Evolutionary conservation across 371 early-diverging fungal species (phyloP), one percentile per base, ranked within the genome.

Genomic region (Mortierella sp.): DNA sequence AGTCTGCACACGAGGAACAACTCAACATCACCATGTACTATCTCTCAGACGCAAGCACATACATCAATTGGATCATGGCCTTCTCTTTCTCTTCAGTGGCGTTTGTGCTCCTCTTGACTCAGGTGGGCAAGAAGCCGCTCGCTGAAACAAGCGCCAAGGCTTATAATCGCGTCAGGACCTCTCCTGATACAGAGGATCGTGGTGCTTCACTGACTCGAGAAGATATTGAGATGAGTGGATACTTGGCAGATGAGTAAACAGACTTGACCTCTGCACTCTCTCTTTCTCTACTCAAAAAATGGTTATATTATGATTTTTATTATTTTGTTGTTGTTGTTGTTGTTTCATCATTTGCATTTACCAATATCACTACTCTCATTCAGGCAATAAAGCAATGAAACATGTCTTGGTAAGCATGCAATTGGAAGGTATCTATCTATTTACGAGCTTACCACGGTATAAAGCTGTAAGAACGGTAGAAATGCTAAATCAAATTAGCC

Each of bases 211-310:
- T 70, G 62, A 73, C 35, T 22, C 60, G 52, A 18, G 66, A 61
- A 5, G 80, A 79, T 47, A 79, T 79, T 65, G 80, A 79, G 59
- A 64, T 79, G 80, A 79, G 80, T n/a, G 80, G 80, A n/a, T 75
- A 65, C 59, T 16, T 78, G 64, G 79, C 73, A 9, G 61, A 68
- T 35, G 68, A 77, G 28, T 77, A 55, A 39, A 18, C 10, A n/a
- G 35, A 16, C 22, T 5, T 45, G 45, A 45, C 4, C 45, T 45
- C 45, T 45, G 45, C 18, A 45, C 12, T 45, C 45, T 18, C 2
- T 6, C 28, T 28, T 6, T 37, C 32, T 2, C n/a, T n/a, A n/a
- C n/a, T n/a, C n/a, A n/a, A n/a, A n/a, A n/a, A n/a, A n/a, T n/a
- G n/a, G 9, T 16, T 51, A 14, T 20, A 16, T 51, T 10, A 0